A percentile compares a stretch with the other conserved stretches of the same genome.
Evolutionary conservation across 441 rosid species (phyloP).

Genomic region (Brassica balearica): DNA sequence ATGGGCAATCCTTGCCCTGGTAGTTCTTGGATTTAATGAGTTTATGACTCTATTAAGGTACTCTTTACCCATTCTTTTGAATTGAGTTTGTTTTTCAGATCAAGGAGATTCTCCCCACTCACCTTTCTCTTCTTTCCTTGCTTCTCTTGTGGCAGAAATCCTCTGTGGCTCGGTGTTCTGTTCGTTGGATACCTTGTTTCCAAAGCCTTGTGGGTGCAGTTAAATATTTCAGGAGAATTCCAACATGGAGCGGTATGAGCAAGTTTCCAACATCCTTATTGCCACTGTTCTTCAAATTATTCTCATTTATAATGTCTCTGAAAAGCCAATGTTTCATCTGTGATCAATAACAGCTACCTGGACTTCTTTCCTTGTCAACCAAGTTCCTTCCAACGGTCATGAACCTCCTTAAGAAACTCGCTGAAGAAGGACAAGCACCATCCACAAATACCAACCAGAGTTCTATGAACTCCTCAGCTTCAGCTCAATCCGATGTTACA

Average conservation of each 20-base stretch:
- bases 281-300: conserved; percentile 22
- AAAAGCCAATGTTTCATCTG: conserved; percentile 23
- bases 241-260: conserved; percentile 81
- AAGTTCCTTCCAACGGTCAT: conserved; percentile 88
- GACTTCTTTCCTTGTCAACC: conserved; percentile 80
- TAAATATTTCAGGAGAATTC: conserved; percentile 82
- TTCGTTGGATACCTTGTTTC: conserved; percentile 73
- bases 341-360: conserved; percentile 74
- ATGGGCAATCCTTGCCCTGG: conserved; percentile 94
- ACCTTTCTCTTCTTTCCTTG: conserved; percentile 19
- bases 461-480: conserved; percentile 45
- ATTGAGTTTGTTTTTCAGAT: not conserved
- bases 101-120: conserved; percentile 17
- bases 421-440: conserved; percentile 83
- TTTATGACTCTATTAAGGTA: conserved; percentile 96
- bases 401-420: conserved; percentile 87
- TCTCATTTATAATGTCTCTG: conserved; percentile 17
- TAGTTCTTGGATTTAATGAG: conserved; percentile 93
- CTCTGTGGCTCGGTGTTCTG: conserved; percentile 70
- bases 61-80: conserved; percentile 20
- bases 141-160: conserved; percentile 72
- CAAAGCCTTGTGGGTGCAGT: conserved; percentile 96
- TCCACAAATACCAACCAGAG: conserved; percentile 53
- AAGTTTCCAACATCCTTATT: conserved; percentile 12
- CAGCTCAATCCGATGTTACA: conserved; percentile 45